phyloP scores from a whole-genome alignment of 495 filamentous ascomycete species.

The Bacidia rubella region DNA sequence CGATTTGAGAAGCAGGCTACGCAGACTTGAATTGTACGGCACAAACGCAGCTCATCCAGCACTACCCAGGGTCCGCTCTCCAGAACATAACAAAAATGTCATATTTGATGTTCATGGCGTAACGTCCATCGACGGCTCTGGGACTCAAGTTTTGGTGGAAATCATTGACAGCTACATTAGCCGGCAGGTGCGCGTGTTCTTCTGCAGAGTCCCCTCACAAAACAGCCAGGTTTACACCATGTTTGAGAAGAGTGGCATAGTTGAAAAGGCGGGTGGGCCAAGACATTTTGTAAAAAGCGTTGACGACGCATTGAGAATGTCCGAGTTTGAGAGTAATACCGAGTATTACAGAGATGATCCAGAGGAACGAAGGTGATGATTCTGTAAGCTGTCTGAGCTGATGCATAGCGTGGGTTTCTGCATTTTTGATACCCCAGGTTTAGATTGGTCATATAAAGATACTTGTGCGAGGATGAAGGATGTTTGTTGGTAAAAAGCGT shows the following conservation, averaged over 20 bases:
- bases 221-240: slow-evolving; percentile 53
- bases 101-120: slow-evolving; percentile 97
- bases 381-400: background rate
- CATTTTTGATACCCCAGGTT: background rate
- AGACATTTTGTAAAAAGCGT: slow-evolving; percentile 70
- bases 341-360: slow-evolving; percentile 17
- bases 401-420: background rate
- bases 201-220: slow-evolving; percentile 57
- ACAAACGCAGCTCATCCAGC: slow-evolving; percentile 74
- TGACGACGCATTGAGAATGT: slow-evolving; percentile 66
- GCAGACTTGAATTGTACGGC: slow-evolving; percentile 78
- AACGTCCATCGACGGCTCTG: slow-evolving; percentile 80
- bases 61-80: slow-evolving; percentile 56
- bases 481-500: too few relatives aligned
- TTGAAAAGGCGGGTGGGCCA: slow-evolving; percentile 61
- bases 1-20: slow-evolving; percentile 69
- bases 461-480: background rate
- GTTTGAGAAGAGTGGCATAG: slow-evolving; percentile 69
- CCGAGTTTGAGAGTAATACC: slow-evolving; percentile 44
- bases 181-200: slow-evolving; percentile 70
- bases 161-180: slow-evolving; percentile 68
- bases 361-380: slow-evolving; percentile 1
- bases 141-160: slow-evolving; percentile 79
- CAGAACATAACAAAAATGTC: slow-evolving; percentile 70
- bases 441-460: background rate